Evolutionary conservation across 1,284 basidiomycete species (phyloP).

Genomic region (Puccinia polysora): DNA sequence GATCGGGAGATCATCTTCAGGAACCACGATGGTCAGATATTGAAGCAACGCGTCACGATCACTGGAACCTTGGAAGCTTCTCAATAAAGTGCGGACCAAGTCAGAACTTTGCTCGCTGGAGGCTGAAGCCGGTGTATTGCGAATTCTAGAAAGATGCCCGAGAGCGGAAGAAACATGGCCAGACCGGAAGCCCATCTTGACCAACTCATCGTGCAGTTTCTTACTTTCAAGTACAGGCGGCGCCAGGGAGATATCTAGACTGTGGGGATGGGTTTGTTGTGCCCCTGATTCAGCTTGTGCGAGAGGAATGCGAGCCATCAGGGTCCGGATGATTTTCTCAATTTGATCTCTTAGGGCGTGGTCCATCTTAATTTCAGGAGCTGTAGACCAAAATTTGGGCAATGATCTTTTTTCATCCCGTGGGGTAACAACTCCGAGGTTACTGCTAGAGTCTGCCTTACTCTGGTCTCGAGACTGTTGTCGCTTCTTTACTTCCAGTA

Average conservation of each 20-base stretch:
- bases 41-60: constrained; percentile 58
- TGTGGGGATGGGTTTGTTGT: neutral
- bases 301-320: constrained; percentile 52
- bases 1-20: constrained; percentile 72
- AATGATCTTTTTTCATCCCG: constrained; percentile 45
- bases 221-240: constrained; percentile 51
- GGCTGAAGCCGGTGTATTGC: constrained; percentile 41
- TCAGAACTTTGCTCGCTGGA: constrained; percentile 49
- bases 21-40: constrained; percentile 68
- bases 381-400: constrained; percentile 62
- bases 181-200: constrained; percentile 50
- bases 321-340: constrained; percentile 75
- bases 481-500: constrained; percentile 27
- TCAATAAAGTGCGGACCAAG: constrained; percentile 52
- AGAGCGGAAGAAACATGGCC: constrained; percentile 49
- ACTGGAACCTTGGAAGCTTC: constrained; percentile 57
- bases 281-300: constrained; percentile 42
- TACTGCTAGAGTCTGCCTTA: constrained; percentile 1
- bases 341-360: constrained; percentile 69
- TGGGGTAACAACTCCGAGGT: too few species aligned
- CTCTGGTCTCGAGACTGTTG: constrained; percentile 47
- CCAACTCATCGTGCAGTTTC: constrained; percentile 49
- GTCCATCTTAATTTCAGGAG: constrained; percentile 82
- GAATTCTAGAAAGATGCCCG: constrained; percentile 22
- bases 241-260: neutral